Conservation (phyloP, 2,329 filamentous ascomycete species). For the Xenosphaeropsis pyriputrescens region DNA sequence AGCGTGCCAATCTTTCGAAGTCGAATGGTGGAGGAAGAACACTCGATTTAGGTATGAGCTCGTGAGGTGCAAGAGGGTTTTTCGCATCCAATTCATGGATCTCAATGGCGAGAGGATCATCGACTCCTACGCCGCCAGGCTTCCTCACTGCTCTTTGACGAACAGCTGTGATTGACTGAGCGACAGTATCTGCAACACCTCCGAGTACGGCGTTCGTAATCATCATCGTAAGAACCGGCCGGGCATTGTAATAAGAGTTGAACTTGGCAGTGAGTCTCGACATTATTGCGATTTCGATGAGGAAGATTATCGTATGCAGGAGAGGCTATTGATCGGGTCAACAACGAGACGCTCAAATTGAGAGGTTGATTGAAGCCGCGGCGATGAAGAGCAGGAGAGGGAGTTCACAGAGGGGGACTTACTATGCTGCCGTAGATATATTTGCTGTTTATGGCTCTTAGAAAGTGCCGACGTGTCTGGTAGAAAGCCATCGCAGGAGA, state of each 20-base stretch:
- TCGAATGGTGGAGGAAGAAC: constrained; percentile 71
- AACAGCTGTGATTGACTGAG: constrained; percentile 80
- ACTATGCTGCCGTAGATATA: constrained; percentile 64
- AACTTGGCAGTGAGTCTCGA: constrained; percentile 74
- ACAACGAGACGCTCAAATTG: too few species aligned
- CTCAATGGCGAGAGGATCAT: constrained; percentile 70
- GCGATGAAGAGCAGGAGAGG: not conserved
- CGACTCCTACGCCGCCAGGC: constrained; percentile 35
- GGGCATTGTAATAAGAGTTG: constrained; percentile 85
- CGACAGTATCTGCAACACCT: constrained; percentile 91
- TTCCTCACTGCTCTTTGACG: constrained; percentile 53
- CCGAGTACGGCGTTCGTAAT: constrained; percentile 93
- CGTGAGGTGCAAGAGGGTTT: constrained; percentile 49
- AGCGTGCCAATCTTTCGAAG: constrained; percentile 84
- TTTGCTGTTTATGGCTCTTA: constrained; percentile 53
- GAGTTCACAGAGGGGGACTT: constrained; percentile 22
- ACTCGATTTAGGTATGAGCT: constrained; percentile 51
- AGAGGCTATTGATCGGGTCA: constrained; percentile 48
- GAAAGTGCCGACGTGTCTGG: constrained; percentile 41
- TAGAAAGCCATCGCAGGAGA: constrained; percentile 37
- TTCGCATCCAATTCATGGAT: constrained; percentile 78
- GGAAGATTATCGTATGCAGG: constrained; percentile 68
- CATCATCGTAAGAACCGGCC: constrained; percentile 97
- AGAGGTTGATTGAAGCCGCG: too few species aligned
- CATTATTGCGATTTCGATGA: constrained; percentile 79